These are phyloP conservation scores for Conticribra weissflogii DNA, from an alignment of 108 stramenopile genomes.

Conservation along the genomic window DNA sequence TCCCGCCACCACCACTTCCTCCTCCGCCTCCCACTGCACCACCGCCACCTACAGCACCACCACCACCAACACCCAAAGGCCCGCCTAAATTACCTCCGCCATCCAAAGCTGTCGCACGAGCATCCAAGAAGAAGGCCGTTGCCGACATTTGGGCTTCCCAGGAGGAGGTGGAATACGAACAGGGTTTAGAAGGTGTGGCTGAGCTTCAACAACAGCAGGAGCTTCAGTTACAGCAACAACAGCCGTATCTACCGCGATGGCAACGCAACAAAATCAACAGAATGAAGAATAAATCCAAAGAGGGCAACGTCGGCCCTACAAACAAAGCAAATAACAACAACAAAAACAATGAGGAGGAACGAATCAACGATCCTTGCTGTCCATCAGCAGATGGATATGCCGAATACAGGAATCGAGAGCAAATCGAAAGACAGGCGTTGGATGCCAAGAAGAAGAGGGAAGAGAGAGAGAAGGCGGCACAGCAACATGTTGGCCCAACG, in stretches of 20 bases:
- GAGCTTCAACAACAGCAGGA: conserved; percentile 11
- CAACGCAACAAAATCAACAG: conserved; percentile 58
- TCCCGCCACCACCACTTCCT: conserved; percentile 10
- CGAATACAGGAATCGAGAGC: conserved; percentile 49
- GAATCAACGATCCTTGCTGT: conserved; percentile 46
- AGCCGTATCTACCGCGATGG: conserved; percentile 41
- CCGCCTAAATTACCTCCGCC: conserved; percentile 62
- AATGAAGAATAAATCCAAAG: no score
- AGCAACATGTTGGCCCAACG: background rate
- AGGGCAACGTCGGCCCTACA: no score
- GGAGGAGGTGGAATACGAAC: conserved; percentile 84
- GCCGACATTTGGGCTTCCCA: conserved; percentile 87
- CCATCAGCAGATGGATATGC: conserved; percentile 47
- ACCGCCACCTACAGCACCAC: conserved; percentile 3
- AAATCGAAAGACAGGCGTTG: conserved; percentile 44
- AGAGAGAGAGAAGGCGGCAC: background rate
- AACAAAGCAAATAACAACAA: no score
- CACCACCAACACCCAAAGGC: conserved; percentile 2
- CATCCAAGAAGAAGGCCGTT: conserved; percentile 29
- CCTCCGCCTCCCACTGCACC: conserved; percentile 25
- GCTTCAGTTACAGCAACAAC: conserved; percentile 20
- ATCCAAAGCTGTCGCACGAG: conserved; percentile 64
- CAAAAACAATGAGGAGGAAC: no score
- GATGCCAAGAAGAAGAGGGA: conserved; percentile 9
- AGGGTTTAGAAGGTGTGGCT: conserved; percentile 13